phyloP scores from a whole-genome alignment of 1,284 basidiomycete species.

The Leccinum angustisporum region DNA sequence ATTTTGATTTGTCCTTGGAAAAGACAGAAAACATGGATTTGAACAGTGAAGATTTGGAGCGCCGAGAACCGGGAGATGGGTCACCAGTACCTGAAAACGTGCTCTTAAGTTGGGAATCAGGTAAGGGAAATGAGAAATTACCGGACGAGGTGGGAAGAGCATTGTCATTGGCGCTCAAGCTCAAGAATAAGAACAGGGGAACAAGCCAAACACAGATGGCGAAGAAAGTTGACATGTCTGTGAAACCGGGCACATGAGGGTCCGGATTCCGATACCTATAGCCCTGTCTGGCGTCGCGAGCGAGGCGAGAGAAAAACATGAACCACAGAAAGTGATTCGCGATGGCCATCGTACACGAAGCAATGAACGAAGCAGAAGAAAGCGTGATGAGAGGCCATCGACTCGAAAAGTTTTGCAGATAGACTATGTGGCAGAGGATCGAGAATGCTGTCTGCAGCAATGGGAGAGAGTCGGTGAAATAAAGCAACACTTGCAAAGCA shows the following conservation, averaged over 20 bases:
- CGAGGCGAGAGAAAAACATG: slow-evolving; percentile 80
- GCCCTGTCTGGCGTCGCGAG: slow-evolving; percentile 49
- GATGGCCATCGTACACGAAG: slow-evolving; percentile 81
- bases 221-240: slow-evolving; percentile 91
- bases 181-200: slow-evolving; percentile 89
- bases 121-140: slow-evolving; percentile 23
- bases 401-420: slow-evolving; percentile 86
- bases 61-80: slow-evolving; percentile 36
- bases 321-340: slow-evolving; percentile 94
- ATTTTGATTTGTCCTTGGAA: slow-evolving; percentile 37
- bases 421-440: slow-evolving; percentile 79
- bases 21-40: slow-evolving; percentile 58
- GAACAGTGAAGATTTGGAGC: slow-evolving; percentile 56
- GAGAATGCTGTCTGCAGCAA: slow-evolving; percentile 74
- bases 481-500: slow-evolving; percentile 72
- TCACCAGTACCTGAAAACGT: slow-evolving; percentile 36
- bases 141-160: slow-evolving; percentile 70
- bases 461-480: slow-evolving; percentile 79
- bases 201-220: slow-evolving; percentile 91
- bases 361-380: slow-evolving; percentile 77
- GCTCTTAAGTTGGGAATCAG: background rate
- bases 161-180: slow-evolving; percentile 93
- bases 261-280: slow-evolving; percentile 43
- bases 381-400: slow-evolving; percentile 91
- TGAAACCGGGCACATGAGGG: slow-evolving; percentile 61